phyloP scores from a whole-genome alignment of 2,329 filamentous ascomycete species.

The Stylonectria norvegica region DNA sequence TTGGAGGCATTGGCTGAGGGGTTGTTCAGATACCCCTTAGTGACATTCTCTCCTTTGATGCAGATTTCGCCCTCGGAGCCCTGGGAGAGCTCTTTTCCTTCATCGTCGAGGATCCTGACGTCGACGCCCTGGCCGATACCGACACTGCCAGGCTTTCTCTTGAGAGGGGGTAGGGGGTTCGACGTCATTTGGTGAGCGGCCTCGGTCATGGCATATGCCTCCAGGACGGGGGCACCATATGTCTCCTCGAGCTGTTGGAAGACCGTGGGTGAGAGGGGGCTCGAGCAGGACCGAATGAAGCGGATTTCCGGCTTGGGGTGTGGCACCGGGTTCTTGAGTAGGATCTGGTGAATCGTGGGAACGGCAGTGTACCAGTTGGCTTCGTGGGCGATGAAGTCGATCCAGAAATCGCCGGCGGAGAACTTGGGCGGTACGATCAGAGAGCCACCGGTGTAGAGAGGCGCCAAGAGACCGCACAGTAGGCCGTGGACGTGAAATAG shows the following conservation, averaged over 20 bases:
- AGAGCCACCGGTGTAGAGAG: conserved; percentile 71
- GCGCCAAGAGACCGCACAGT: conserved; percentile 75
- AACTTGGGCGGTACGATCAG: conserved; percentile 77
- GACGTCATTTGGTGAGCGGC: conserved; percentile 83
- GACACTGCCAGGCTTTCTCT: conserved; percentile 77
- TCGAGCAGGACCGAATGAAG: conserved; percentile 86
- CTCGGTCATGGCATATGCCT: conserved; percentile 92
- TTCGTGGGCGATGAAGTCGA: conserved; percentile 66
- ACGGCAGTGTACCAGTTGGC: conserved; percentile 93
- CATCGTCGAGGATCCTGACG: conserved; percentile 69
- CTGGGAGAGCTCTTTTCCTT: conserved; percentile 64
- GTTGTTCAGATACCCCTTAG: conserved; percentile 83
- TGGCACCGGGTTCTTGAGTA: conserved; percentile 70
- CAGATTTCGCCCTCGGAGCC: conserved; percentile 78
- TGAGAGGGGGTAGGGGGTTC: conserved; percentile 65
- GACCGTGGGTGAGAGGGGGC: conserved; percentile 74
- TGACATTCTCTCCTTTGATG: conserved; percentile 79
- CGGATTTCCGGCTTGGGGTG: conserved; percentile 68
- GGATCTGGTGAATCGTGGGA: conserved; percentile 88
- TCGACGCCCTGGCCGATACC: conserved; percentile 82
- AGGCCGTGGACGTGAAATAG: conserved; percentile 90
- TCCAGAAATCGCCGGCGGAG: conserved; percentile 81
- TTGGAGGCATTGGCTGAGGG: conserved; percentile 68
- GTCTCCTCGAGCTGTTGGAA: conserved; percentile 75
- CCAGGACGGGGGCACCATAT: conserved; percentile 76